Evolutionary conservation across 2,329 filamentous ascomycete species (phyloP), one percentile per base, ranked within the genome.

Genomic region (Aureobasidium melanogenum): DNA sequence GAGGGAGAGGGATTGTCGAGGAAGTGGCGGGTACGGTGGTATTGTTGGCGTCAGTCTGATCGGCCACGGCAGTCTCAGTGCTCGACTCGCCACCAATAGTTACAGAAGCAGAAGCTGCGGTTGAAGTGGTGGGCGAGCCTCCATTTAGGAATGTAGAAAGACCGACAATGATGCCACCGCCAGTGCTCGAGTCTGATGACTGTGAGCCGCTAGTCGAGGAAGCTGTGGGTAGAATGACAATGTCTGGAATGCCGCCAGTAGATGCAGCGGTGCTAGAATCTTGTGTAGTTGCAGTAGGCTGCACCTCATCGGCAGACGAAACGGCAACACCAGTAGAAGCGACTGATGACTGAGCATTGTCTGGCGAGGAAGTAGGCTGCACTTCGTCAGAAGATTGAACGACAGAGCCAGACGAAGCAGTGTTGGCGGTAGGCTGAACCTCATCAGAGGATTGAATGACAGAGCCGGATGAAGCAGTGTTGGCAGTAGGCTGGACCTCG

Each of bases 81-180:
- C 43, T 41, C 22, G 56, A 28, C 14, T 32, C 56, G 15, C 8
- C 8, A 26, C 30, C 41, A 19, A 24, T n/a, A 6, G 43, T 48
- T 22, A 28, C 24, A 7, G 56, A 39, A 32, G 34, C 43, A 24
- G 63, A 30, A 38, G 51, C 60, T 17, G 54, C 41, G 12, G 58
- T 60, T 24, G 50, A 41, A 47, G 59, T 63, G 32, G 50, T 36
- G 9, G 60, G 32, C n/a, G 39, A 39, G 17, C 38, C 28, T 32
- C 65, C 66, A 24, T 66, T 66, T 19, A 72, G 65, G 52, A 71
- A 65, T 4, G 69, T 71, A 5, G 69, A 70, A 5, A 73, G 62
- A 17, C 71, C 71, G 26, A 73, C 69, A 34, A 70, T 69, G 63
- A 72, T 69, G 9, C 68, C 65, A 38, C 63, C 67, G 10, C 59